phyloP scores from a whole-genome alignment of 2,329 filamentous ascomycete genomes.

The Colletotrichum siamense region DNA sequence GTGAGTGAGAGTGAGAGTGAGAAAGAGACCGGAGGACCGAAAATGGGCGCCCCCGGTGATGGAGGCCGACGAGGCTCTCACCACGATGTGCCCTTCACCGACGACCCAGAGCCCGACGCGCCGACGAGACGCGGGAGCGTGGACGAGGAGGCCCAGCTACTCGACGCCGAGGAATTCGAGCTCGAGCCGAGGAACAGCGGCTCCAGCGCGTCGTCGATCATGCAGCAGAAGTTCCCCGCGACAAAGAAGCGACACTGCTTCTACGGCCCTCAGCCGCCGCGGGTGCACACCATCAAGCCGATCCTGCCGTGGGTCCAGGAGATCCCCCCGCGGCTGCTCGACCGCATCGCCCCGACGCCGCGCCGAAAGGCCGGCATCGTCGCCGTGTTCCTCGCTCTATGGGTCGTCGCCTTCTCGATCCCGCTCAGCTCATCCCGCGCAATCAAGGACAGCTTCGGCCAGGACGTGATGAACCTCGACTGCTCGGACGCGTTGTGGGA shows the following conservation, averaged over 20 bases:
- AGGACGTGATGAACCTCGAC: conserved; percentile 1
- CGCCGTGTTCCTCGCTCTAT: conserved; percentile 3
- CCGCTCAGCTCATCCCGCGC: conserved; percentile 7
- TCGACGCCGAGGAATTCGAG: conserved; percentile 8
- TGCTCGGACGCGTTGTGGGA: conserved; percentile 8
- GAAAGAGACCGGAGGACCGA: not conserved
- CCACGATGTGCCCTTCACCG: conserved; percentile 6
- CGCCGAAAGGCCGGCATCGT: conserved; percentile 7
- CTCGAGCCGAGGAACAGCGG: conserved; percentile 1
- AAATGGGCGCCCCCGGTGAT: conserved; percentile 11
- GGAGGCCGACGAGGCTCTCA: not conserved
- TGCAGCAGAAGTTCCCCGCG: conserved; percentile 13
- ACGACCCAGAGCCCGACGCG: conserved; percentile 1
- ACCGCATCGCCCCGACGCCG: conserved; percentile 3
- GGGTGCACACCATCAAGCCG: conserved; percentile 2
- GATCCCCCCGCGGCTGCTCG: not conserved
- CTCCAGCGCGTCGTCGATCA: conserved; percentile 1
- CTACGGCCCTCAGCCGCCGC: conserved; percentile 9
- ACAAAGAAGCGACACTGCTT: conserved; percentile 6
- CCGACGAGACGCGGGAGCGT: not conserved
- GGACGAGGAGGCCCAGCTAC: conserved; percentile 8
- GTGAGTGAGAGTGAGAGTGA: not conserved
- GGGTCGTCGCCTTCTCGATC: conserved; percentile 2
- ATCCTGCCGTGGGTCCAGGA: conserved; percentile 7
- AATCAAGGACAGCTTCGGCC: not conserved